Evolutionary conservation across 106 monocot genomes (phyloP).

Genomic region (Hemerocallis citrina): DNA sequence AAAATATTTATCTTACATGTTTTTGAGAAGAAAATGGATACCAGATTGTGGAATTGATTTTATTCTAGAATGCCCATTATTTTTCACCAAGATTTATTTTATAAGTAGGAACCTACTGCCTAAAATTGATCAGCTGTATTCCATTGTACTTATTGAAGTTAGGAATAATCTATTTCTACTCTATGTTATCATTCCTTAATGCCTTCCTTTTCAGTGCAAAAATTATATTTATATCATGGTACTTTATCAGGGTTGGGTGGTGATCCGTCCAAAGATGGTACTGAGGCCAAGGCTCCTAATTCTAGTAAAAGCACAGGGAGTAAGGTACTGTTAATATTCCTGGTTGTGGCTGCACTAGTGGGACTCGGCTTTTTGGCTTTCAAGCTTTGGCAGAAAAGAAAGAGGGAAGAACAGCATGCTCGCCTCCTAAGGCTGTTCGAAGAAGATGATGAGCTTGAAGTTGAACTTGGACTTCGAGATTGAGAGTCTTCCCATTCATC

Average conservation of each 20-base stretch:
- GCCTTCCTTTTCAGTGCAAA: not conserved
- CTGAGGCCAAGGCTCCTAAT: conserved; percentile 13
- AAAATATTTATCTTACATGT: too few species aligned
- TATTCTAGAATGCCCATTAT: too few species aligned
- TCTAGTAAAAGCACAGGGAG: conserved; percentile 11
- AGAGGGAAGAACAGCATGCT: conserved; percentile 35
- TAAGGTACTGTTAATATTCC: conserved; percentile 12
- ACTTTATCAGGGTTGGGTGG: conserved; percentile 22
- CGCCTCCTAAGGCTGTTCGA: conserved; percentile 30
- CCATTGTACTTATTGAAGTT: not conserved
- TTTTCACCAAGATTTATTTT: too few species aligned
- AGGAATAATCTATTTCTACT: not conserved
- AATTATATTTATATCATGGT: not conserved
- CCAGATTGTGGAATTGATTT: too few species aligned
- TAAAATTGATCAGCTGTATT: too few species aligned
- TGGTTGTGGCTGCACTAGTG: conserved; percentile 13
- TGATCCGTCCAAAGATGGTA: conserved; percentile 20
- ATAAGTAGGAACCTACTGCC: too few species aligned
- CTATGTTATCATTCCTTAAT: not conserved
- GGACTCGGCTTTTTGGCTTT: conserved; percentile 13
- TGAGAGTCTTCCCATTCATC: conserved; percentile 4
- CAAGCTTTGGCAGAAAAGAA: conserved; percentile 33
- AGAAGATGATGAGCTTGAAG: conserved; percentile 40
- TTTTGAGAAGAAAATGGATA: too few species aligned
- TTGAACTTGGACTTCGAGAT: conserved; percentile 36